Evolutionary conservation across 768 basidiomycete species (phyloP), one percentile per base, ranked within the genome.

Genomic region (Boletus eberwhitei): DNA sequence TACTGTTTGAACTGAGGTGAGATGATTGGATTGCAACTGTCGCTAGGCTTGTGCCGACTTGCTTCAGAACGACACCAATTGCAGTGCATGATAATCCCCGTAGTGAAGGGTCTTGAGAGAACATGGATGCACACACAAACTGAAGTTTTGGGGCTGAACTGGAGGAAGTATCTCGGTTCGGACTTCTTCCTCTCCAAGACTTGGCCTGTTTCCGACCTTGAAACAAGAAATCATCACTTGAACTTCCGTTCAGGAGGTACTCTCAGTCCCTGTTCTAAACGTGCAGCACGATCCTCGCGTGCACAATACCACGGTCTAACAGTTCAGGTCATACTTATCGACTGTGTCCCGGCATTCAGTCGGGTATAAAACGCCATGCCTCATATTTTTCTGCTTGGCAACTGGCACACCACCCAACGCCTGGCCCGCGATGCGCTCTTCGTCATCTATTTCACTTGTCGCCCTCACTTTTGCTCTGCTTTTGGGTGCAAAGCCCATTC

Each of bases 401-500:
- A 4, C 13, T 34, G 5, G 5, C 5, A 34, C 34, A 34, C 13
- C 13, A 9, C 37, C n/a, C 8, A 5, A 38, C 11, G n/a, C 11
- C 37, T 11, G n/a, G 37, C 37, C n/a, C 6, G 8, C 48, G 19
- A 66, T 66, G 59, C 40, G 52, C 37, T 55, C 43, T 36, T 59
- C 36, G 13, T n/a, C 32, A 19, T 40, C 48, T 11, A 2, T 58
- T 34, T 42, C 48, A 9, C 43, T 67, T 5, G 43, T 58, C n/a
- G 16, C 16, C n/a, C 19, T 67, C 45, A 31, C 38, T n/a, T 32
- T 66, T n/a, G 53, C 49, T 3, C 38, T 62, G 0, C 39, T 63
- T 36, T 52, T 63, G 3, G 45, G 64, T 8, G 64, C 64, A 11
- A 50, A 32, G 8, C 45, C 64, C 4, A 45, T 43, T n/a, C 40